These are phyloP conservation scores for Dactylellina parvicollis DNA, from an alignment of 2,329 filamentous ascomycete genomes.

Conservation along the genomic window DNA sequence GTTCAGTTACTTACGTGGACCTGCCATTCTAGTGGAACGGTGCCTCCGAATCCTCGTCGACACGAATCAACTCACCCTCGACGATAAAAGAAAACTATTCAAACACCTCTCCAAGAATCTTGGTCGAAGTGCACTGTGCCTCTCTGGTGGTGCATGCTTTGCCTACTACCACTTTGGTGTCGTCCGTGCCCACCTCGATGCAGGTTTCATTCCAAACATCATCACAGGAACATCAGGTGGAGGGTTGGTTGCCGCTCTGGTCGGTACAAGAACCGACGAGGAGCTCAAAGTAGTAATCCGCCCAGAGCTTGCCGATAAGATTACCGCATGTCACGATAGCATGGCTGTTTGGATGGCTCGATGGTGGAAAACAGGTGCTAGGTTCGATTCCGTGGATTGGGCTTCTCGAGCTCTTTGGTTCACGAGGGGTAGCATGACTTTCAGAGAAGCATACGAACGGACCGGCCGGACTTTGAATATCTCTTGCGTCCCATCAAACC, in stretches of 20 bases:
- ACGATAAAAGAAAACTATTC: conserved; percentile 83
- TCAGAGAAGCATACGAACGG: conserved; percentile 90
- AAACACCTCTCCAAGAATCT: conserved; percentile 90
- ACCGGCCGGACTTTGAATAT: conserved; percentile 96
- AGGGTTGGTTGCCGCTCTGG: conserved; percentile 84
- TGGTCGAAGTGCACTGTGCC: conserved; percentile 87
- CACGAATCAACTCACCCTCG: conserved; percentile 73
- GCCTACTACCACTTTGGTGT: conserved; percentile 92
- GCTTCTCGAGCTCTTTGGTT: conserved; percentile 87
- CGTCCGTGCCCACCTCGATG: conserved; percentile 86
- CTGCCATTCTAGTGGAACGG: conserved; percentile 68
- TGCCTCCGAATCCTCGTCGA: conserved; percentile 74
- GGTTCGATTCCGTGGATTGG: conserved; percentile 95
- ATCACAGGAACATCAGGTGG: conserved; percentile 97
- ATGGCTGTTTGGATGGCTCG: conserved; percentile 75
- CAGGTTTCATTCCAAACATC: conserved; percentile 85
- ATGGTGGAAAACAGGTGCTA: conserved; percentile 91
- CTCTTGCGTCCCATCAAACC: conserved; percentile 93
- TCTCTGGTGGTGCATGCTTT: conserved; percentile 93
- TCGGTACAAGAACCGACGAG: conserved; percentile 89
- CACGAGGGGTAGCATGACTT: conserved; percentile 88
- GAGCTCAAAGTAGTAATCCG: conserved; percentile 86
- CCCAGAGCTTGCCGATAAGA: conserved; percentile 83
- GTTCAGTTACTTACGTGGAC: conserved; percentile 1
- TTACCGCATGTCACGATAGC: conserved; percentile 84